Percentiles rank a stretch among this genome's conserved stretches.
These are phyloP conservation scores for Lumnitzera racemosa DNA, from an alignment of 345 rosid species.

Conservation along the genomic window DNA sequence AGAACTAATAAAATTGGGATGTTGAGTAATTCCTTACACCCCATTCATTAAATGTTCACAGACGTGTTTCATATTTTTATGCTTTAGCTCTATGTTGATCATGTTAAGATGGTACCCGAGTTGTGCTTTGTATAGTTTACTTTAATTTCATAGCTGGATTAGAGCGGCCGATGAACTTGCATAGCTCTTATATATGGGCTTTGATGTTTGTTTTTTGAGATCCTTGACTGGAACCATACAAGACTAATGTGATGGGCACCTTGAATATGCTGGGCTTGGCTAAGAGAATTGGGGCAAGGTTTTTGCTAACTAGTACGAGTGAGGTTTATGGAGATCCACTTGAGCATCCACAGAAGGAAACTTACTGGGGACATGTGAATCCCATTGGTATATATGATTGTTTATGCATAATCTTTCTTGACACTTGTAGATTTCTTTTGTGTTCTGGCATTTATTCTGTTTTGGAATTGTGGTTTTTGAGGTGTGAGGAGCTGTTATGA, in stretches of 20 bases:
- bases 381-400: slow-evolving; percentile 57
- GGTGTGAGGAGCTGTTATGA: slow-evolving; percentile 98
- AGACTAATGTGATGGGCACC: slow-evolving; percentile 99
- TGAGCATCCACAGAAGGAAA: slow-evolving; percentile 98
- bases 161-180: not conserved
- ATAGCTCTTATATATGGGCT: not conserved
- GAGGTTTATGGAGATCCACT: slow-evolving; percentile 99
- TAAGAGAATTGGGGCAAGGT: slow-evolving; percentile 95
- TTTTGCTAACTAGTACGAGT: slow-evolving; percentile 94
- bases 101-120: no score
- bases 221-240: slow-evolving; percentile 59
- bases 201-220: slow-evolving; percentile 15
- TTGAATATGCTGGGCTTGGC: slow-evolving; percentile 98
- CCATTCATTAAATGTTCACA: no score
- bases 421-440: slow-evolving; percentile 2
- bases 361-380: slow-evolving; percentile 97
- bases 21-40: no score
- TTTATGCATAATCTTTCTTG: slow-evolving; percentile 2
- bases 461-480: slow-evolving; percentile 15
- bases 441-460: not conserved
- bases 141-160: not conserved
- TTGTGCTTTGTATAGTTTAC: slow-evolving; percentile 2
- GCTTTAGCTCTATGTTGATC: no score
- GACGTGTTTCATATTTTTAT: no score
- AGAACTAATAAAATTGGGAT: no score